phyloP scores from a whole-genome alignment of 1,284 basidiomycete genomes.

The Boletus calvinii region DNA sequence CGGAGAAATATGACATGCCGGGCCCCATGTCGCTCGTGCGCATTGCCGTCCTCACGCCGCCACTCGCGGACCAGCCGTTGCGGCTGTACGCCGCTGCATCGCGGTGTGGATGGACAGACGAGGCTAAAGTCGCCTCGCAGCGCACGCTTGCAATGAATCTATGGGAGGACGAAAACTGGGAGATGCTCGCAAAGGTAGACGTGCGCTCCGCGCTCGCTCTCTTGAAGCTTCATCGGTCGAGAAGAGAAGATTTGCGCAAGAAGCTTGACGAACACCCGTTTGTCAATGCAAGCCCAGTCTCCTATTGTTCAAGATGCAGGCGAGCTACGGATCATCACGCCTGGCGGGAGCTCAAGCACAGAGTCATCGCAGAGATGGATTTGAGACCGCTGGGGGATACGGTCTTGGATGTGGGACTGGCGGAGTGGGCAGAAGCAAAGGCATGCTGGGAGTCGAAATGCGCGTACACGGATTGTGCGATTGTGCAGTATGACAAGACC shows the following conservation, averaged over 20 bases:
- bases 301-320: conserved; percentile 48
- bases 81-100: conserved; percentile 56
- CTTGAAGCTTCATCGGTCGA: conserved; percentile 49
- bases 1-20: conserved; percentile 69
- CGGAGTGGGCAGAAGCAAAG: conserved; percentile 54
- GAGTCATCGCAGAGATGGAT: conserved; percentile 56
- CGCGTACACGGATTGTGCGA: conserved; percentile 41
- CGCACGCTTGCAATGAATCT: conserved; percentile 50
- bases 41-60: conserved; percentile 48
- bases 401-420: conserved; percentile 46
- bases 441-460: conserved; percentile 61
- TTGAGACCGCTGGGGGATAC: conserved; percentile 56
- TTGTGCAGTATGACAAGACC: conserved; percentile 53
- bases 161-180: conserved; percentile 44
- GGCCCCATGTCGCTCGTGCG: conserved; percentile 58
- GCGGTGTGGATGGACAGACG: conserved; percentile 56
- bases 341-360: conserved; percentile 62
- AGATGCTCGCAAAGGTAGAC: conserved; percentile 46
- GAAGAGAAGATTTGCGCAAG: conserved; percentile 47
- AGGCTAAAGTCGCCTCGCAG: conserved; percentile 50
- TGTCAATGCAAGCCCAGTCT: conserved; percentile 44
- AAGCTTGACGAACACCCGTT: conserved; percentile 58
- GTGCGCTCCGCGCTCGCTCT: conserved; percentile 52
- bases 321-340: conserved; percentile 52
- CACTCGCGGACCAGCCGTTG: conserved; percentile 50